Evolutionary conservation across 2,329 filamentous ascomycete genomes (phyloP).

Genomic region (Alternaria sp.): DNA sequence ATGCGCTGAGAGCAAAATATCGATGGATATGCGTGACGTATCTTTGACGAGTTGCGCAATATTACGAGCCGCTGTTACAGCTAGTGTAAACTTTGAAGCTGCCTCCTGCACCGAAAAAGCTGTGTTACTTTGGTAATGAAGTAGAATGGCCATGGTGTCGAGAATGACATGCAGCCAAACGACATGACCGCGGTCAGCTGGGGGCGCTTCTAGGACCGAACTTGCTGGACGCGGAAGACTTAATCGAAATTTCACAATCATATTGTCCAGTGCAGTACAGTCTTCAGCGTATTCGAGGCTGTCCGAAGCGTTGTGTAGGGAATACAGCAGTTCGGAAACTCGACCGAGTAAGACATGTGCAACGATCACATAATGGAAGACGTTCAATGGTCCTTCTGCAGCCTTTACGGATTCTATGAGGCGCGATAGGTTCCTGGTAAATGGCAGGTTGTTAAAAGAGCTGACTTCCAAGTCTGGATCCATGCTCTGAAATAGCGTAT

Average conservation of each 20-base stretch:
- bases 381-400: constrained; percentile 24
- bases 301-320: constrained; percentile 34
- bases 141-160: constrained; percentile 34
- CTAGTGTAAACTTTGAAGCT: constrained; percentile 20
- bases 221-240: constrained; percentile 36
- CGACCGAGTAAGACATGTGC: constrained; percentile 43
- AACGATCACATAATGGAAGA: constrained; percentile 35
- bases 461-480: constrained; percentile 7
- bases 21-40: constrained; percentile 34
- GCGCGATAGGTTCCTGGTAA: constrained; percentile 33
- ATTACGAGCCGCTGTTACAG: constrained; percentile 38
- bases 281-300: constrained; percentile 34
- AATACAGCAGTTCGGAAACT: constrained; percentile 38
- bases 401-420: constrained; percentile 24
- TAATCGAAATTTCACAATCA: constrained; percentile 38
- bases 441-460: constrained; percentile 21
- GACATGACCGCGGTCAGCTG: constrained; percentile 29
- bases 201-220: constrained; percentile 31
- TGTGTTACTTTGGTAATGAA: constrained; percentile 32
- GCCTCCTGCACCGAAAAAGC: constrained; percentile 3
- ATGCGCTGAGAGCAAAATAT: constrained; percentile 38
- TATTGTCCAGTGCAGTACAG: constrained; percentile 35
- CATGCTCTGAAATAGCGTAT: constrained; percentile 35
- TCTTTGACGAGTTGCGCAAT: constrained; percentile 40
- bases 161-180: constrained; percentile 40